Base-by-base conservation (phyloP, 352 stramenopile species). In the Globisporangium okanoganense region DNA sequence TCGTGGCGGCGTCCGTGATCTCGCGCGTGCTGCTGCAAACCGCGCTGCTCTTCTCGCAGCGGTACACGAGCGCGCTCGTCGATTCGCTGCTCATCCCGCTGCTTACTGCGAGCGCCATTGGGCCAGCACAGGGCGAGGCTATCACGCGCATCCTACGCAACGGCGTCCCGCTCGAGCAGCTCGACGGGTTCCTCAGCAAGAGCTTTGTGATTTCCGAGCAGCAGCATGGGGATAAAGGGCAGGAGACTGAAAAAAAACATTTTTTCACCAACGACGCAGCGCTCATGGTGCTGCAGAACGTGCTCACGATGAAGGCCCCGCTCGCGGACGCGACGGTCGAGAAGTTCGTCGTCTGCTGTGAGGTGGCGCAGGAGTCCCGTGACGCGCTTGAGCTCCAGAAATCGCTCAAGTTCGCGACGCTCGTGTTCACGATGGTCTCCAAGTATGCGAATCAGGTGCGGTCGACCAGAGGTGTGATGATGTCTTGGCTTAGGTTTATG, bases 251-350 rank as follows among this genome's bases (percentile, higher is more conserved):
- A 40, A 25, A 1, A 14, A 47, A 50, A 6, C 76, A 82, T 58
- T 63, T 85, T 45, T 69, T 92, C 8, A 68, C 79, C 16, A 90
- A 85, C 48, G 83, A 92, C 29, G 72, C 79, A 3, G 71, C 66
- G n/a, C 52, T 92, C 14, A 68, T 90, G 22, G 77, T 90, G n/a
- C 80, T 86, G 47, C 83, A 91, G 62, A 92, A 87, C 54, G 74
- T 86, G 22, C 61, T 92, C 43, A 88, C 79, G 33, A 69, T 75
- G 24, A 87, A 89, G 20, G 74, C 83, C 25, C 51, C 61, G 20
- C 69, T 90, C n/a, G 67, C 76, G 2, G 35, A 57, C 13, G 16
- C 71, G 12, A 87, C 80, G 0, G 47, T 91, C 18, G 78, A 88
- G 43, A 65, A 54, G 41, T 73, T 85, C 64, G 56, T 88, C 59